phyloP scores from a whole-genome alignment of 2,329 filamentous ascomycete genomes.

The Gremmenia infestans region DNA sequence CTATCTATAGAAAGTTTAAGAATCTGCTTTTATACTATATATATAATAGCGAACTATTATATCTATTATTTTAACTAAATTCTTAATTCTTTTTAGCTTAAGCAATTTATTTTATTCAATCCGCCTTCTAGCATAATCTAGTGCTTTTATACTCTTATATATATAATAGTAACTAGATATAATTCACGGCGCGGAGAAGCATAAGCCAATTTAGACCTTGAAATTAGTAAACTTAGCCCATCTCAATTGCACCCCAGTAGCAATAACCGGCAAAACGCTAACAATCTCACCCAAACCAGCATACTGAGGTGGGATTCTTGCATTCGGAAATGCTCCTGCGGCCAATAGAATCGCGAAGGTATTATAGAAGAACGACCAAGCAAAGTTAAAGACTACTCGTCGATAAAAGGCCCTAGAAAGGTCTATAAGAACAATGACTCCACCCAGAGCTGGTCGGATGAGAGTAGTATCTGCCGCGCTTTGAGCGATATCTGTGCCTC shows the following conservation, averaged over 20 bases:
- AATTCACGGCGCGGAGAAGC: too few relatives aligned
- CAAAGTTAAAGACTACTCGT: conserved; percentile 56
- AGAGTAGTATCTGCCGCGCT: conserved; percentile 66
- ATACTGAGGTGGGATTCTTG: conserved; percentile 50
- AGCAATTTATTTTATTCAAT: too few relatives aligned
- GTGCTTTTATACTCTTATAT: too few relatives aligned
- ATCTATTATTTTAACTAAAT: too few relatives aligned
- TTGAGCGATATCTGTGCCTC: conserved; percentile 58
- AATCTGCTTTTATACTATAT: too few relatives aligned
- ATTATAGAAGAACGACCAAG: conserved; percentile 59
- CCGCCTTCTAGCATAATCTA: too few relatives aligned
- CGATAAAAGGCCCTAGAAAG: conserved; percentile 36
- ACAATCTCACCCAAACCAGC: conserved; percentile 61
- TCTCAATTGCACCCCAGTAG: conserved; percentile 7
- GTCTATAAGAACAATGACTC: conserved; percentile 54
- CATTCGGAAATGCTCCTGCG: conserved; percentile 50
- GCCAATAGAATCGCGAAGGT: conserved; percentile 55
- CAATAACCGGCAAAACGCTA: conserved; percentile 59
- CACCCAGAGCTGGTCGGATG: conserved; percentile 49
- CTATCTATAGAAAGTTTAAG: not conserved
- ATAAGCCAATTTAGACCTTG: too few relatives aligned
- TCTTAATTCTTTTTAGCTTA: too few relatives aligned
- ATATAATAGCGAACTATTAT: too few relatives aligned
- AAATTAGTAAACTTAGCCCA: not conserved
- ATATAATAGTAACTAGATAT: too few relatives aligned